These are phyloP conservation scores for Fusarium sp. DNA, from an alignment of 2,329 filamentous ascomycete genomes.

Conservation along the genomic window DNA sequence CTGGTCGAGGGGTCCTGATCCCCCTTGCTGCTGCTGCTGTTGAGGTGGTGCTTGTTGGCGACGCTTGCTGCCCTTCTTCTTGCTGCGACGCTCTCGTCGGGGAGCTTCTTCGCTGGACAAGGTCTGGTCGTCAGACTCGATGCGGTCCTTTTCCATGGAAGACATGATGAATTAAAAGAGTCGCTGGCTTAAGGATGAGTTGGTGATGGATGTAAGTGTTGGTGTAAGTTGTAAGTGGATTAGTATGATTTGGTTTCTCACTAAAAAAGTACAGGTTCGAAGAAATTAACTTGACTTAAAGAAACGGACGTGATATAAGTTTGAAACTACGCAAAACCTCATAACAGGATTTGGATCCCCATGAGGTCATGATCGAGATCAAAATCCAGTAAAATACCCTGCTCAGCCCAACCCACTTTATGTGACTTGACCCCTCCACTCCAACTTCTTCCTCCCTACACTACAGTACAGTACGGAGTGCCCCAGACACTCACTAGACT, in stretches of 20 bases:
- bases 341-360: constrained; percentile 48
- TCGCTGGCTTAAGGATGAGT: constrained; percentile 4
- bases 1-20: constrained; percentile 51
- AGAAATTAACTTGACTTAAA: constrained; percentile 21
- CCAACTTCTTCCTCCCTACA: neutral
- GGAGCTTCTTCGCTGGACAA: constrained; percentile 42
- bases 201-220: neutral
- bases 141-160: constrained; percentile 46
- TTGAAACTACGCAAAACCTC: constrained; percentile 11
- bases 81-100: constrained; percentile 42
- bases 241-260: constrained; percentile 9
- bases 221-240: neutral
- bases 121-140: constrained; percentile 44
- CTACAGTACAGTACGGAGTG: too few species aligned
- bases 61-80: constrained; percentile 49
- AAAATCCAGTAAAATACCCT: constrained; percentile 26
- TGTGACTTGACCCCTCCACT: constrained; percentile 22
- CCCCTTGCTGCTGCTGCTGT: constrained; percentile 30
- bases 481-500: neutral
- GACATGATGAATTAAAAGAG: constrained; percentile 36
- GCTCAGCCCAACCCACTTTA: constrained; percentile 7
- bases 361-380: constrained; percentile 48
- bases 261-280: constrained; percentile 15
- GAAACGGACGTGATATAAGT: constrained; percentile 41
- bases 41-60: constrained; percentile 42